These are phyloP conservation scores for Populus pruinosa DNA, from an alignment of 345 rosid species.

Conservation along the genomic window DNA sequence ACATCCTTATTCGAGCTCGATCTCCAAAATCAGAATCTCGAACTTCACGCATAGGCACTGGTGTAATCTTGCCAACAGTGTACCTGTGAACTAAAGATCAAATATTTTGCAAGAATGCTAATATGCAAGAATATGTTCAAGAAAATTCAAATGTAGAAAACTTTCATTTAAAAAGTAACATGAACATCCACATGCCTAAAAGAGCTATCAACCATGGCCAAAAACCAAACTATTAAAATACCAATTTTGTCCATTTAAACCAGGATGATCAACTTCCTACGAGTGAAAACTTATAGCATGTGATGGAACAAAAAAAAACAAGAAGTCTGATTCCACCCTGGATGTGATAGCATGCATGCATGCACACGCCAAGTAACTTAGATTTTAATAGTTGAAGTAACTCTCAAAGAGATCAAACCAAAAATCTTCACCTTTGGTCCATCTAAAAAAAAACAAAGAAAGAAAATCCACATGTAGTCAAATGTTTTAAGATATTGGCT, in stretches of 20 bases:
- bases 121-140: not conserved
- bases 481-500: not conserved
- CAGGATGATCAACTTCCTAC: not conserved
- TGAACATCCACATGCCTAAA: not conserved
- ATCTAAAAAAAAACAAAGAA: no score
- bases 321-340: not conserved
- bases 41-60: conserved; percentile 86
- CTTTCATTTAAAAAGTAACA: not conserved
- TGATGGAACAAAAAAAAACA: not conserved
- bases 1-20: conserved; percentile 90
- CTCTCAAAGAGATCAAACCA: not conserved
- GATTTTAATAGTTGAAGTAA: not conserved
- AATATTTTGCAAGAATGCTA: conserved; percentile 15
- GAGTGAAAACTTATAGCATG: not conserved
- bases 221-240: not conserved
- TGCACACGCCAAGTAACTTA: not conserved
- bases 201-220: not conserved
- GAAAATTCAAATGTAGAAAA: no score
- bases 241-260: not conserved
- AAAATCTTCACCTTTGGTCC: not conserved
- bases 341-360: not conserved
- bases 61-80: conserved; percentile 93
- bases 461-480: not conserved
- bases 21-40: conserved; percentile 87
- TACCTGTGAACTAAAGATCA: conserved; percentile 64